Evolutionary conservation across 2,329 filamentous ascomycete genomes (phyloP).

Genomic region (Aspergillus sojae): DNA sequence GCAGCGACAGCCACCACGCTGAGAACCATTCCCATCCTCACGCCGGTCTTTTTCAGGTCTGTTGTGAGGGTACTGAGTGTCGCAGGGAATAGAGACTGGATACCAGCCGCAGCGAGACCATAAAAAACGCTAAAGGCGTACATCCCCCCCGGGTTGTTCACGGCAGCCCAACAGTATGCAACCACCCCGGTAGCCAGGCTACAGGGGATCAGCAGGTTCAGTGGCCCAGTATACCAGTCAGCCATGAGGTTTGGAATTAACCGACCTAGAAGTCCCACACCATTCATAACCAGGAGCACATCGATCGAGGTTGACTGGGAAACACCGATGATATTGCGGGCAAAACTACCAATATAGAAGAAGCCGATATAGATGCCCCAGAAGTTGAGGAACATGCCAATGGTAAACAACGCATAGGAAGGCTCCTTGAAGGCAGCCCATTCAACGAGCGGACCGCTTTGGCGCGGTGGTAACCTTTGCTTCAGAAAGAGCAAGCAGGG

Average conservation of each 20-base stretch:
- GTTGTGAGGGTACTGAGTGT: slow-evolving; percentile 58
- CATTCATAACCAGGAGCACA: slow-evolving; percentile 67
- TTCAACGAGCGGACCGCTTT: slow-evolving; percentile 56
- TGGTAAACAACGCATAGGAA: slow-evolving; percentile 48
- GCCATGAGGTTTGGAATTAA: slow-evolving; percentile 61
- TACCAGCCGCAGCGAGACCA: slow-evolving; percentile 64
- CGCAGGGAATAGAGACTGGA: slow-evolving; percentile 69
- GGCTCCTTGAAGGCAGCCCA: slow-evolving; percentile 54
- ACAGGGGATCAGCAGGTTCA: slow-evolving; percentile 63
- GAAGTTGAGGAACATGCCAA: slow-evolving; percentile 51
- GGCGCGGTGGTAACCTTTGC: slow-evolving; percentile 53
- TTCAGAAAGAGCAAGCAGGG: slow-evolving; percentile 49
- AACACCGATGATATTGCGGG: slow-evolving; percentile 42
- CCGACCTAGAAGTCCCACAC: slow-evolving; percentile 61
- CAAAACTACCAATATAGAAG: slow-evolving; percentile 51
- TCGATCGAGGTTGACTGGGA: slow-evolving; percentile 55
- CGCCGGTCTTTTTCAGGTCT: slow-evolving; percentile 56
- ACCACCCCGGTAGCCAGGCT: slow-evolving; percentile 46
- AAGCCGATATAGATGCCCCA: slow-evolving; percentile 59
- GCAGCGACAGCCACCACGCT: slow-evolving; percentile 57
- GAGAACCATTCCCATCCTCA: slow-evolving; percentile 61
- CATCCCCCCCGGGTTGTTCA: slow-evolving; percentile 53
- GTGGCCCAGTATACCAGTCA: slow-evolving; percentile 58
- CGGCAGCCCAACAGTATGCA: slow-evolving; percentile 61
- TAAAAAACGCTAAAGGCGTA: slow-evolving; percentile 67